Conservation (phyloP, 1,284 basidiomycete genomes). For the Amylostereum chailletii region DNA sequence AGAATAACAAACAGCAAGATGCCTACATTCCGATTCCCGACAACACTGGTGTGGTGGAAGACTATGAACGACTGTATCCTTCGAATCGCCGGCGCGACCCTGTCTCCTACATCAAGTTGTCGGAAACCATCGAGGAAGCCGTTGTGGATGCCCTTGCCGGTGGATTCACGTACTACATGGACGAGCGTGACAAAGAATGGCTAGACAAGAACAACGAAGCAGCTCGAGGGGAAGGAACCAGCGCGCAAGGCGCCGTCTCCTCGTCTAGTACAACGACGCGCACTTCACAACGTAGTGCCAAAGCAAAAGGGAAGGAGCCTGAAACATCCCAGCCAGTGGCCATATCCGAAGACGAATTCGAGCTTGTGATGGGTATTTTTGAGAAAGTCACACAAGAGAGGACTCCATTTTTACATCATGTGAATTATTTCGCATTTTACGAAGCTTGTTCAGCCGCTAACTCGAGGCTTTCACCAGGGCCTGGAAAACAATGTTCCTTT, state of each 20-base stretch:
- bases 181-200: slow-evolving; percentile 95
- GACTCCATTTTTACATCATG: slow-evolving; percentile 87
- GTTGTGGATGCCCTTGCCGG: slow-evolving; percentile 46
- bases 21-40: slow-evolving; percentile 92
- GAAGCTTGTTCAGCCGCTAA: slow-evolving; percentile 1
- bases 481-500: slow-evolving; percentile 59
- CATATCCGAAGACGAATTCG: slow-evolving; percentile 87
- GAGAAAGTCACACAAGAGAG: slow-evolving; percentile 89
- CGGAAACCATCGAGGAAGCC: slow-evolving; percentile 83
- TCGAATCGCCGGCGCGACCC: slow-evolving; percentile 68
- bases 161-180: slow-evolving; percentile 86
- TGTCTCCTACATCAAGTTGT: slow-evolving; percentile 74
- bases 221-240: slow-evolving; percentile 79
- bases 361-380: slow-evolving; percentile 89
- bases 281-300: slow-evolving; percentile 55
- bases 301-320: slow-evolving; percentile 73
- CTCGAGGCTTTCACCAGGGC: slow-evolving; percentile 28
- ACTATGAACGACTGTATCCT: slow-evolving; percentile 71
- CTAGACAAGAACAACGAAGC: slow-evolving; percentile 87
- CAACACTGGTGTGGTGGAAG: slow-evolving; percentile 72
- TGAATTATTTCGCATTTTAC: slow-evolving; percentile 27
- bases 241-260: slow-evolving; percentile 61
- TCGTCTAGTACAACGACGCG: slow-evolving; percentile 34
- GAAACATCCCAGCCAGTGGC: slow-evolving; percentile 49
- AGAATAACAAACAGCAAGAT: slow-evolving; percentile 31